Conservation (phyloP, 208 protist species). For the Lotmaria passim region DNA sequence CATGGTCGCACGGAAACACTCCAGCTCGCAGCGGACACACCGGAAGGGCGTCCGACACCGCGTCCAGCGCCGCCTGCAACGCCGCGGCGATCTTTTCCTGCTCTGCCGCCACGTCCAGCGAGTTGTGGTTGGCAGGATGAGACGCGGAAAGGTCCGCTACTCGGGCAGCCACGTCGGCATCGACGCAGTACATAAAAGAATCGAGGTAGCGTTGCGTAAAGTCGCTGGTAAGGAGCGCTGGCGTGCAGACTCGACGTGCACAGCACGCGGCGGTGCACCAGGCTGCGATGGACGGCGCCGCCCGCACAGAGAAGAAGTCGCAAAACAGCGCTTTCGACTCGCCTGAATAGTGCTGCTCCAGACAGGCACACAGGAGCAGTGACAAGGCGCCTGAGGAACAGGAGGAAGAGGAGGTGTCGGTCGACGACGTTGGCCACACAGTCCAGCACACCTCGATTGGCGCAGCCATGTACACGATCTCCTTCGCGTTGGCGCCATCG, state of each 20-base stretch:
- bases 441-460: constrained; percentile 60
- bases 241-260: constrained; percentile 11
- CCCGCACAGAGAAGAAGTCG: constrained; percentile 34
- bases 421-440: constrained; percentile 19
- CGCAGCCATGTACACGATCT: constrained; percentile 37
- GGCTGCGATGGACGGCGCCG: constrained; percentile 37
- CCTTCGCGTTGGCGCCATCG: not conserved
- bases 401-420: not conserved
- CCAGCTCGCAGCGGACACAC: constrained; percentile 10
- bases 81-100: not conserved
- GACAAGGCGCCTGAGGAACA: constrained; percentile 1
- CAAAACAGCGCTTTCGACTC: constrained; percentile 26
- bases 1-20: constrained; percentile 39
- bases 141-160: constrained; percentile 7
- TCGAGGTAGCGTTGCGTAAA: constrained; percentile 35
- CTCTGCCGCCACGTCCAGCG: not conserved
- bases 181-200: constrained; percentile 41
- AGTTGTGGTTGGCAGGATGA: too few relatives aligned
- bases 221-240: constrained; percentile 8
- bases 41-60: constrained; percentile 14
- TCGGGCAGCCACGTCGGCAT: constrained; percentile 32
- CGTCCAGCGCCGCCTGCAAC: constrained; percentile 4
- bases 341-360: constrained; percentile 32
- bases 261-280: constrained; percentile 46
- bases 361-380: constrained; percentile 11